phyloP scores from a whole-genome alignment of 192 early-diverging fungal species.

The Entomortierella parvispora region DNA sequence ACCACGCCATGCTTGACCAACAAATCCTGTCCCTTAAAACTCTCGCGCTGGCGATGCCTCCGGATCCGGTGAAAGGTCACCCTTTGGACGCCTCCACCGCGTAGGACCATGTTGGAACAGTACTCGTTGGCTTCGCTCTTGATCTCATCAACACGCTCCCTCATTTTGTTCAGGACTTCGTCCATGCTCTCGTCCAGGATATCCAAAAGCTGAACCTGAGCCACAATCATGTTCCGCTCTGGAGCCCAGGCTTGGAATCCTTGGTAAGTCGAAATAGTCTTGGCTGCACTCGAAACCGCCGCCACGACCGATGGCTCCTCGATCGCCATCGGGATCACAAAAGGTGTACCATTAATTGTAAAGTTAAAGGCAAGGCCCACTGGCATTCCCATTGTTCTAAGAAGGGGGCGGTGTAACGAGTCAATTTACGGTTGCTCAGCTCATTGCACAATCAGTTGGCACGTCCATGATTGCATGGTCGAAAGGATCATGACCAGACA shows the following conservation, averaged over 20 bases:
- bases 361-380: constrained; percentile 81
- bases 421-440: constrained; percentile 11
- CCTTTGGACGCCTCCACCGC: constrained; percentile 74
- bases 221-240: constrained; percentile 74
- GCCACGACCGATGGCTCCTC: constrained; percentile 84
- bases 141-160: constrained; percentile 50
- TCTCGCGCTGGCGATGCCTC: constrained; percentile 28
- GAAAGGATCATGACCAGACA: too few relatives aligned
- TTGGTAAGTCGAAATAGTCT: constrained; percentile 66
- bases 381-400: constrained; percentile 73
- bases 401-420: not conserved
- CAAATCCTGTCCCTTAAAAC: constrained; percentile 45
- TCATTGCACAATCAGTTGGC: not conserved
- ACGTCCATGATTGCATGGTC: too few relatives aligned
- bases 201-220: constrained; percentile 73
- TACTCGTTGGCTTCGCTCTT: constrained; percentile 69
- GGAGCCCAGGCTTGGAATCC: constrained; percentile 69
- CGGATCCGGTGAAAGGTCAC: constrained; percentile 61
- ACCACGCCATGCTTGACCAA: constrained; percentile 41
- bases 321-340: constrained; percentile 79
- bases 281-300: constrained; percentile 82
- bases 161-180: constrained; percentile 52
- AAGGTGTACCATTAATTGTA: constrained; percentile 67
- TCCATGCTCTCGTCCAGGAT: constrained; percentile 60
- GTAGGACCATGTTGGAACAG: constrained; percentile 68